A percentile compares a stretch with the other conserved stretches of the same genome.
Evolutionary conservation across 2,329 filamentous ascomycete species (phyloP).

Genomic region (Mycogone perniciosa): DNA sequence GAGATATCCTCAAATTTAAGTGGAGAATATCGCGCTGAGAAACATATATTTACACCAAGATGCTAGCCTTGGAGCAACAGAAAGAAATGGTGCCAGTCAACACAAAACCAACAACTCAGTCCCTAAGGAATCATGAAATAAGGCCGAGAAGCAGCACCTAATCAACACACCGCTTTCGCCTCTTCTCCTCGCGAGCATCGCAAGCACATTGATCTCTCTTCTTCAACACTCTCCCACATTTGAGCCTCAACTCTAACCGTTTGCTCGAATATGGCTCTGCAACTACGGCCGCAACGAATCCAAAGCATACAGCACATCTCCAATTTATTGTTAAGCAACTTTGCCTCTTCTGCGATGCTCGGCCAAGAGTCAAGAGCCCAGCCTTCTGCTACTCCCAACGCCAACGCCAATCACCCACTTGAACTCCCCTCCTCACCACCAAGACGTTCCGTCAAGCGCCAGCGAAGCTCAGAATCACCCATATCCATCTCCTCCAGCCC

Average conservation of each 20-base stretch:
- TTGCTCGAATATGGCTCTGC: neutral
- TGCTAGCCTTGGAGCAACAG: neutral
- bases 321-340: neutral
- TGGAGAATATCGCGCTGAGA: neutral
- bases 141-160: neutral
- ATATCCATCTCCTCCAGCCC: conserved; percentile 14
- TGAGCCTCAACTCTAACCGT: neutral
- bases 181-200: neutral
- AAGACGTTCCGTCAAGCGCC: conserved; percentile 10
- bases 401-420: conserved; percentile 5
- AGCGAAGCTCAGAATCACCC: conserved; percentile 14
- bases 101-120: neutral
- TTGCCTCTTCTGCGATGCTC: neutral
- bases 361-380: neutral
- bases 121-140: neutral
- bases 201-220: neutral
- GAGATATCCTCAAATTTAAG: neutral
- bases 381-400: conserved; percentile 1
- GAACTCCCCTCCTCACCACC: conserved; percentile 5
- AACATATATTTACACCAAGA: neutral
- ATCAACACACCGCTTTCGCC: conserved; percentile 1
- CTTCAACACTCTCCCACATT: neutral
- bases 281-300: neutral
- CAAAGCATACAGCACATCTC: neutral
- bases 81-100: neutral